Percentiles rank a stretch among this genome's conserved stretches.
Conservation (phyloP, 2,329 filamentous ascomycete genomes). For the Didymella lethalis region DNA sequence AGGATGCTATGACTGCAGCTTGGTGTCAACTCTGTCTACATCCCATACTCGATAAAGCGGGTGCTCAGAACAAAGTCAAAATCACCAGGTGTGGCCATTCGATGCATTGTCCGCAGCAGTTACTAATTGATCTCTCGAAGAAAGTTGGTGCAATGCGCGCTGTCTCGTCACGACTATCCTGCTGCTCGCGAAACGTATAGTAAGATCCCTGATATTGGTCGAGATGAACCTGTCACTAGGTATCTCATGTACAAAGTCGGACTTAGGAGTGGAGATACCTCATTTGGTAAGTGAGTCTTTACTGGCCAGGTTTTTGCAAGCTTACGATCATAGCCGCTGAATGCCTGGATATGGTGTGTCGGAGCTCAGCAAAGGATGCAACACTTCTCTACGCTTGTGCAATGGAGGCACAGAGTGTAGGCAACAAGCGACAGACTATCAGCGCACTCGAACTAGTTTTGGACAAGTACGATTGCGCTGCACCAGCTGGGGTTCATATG, state of each 20-base stretch:
- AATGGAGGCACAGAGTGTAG: slow-evolving; percentile 73
- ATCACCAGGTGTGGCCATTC: slow-evolving; percentile 64
- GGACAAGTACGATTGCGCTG: slow-evolving; percentile 60
- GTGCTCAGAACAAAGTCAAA: slow-evolving; percentile 71
- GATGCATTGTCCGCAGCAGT: background rate
- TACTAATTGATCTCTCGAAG: slow-evolving; percentile 54
- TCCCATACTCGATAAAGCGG: slow-evolving; percentile 69
- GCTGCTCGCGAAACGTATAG: slow-evolving; percentile 64
- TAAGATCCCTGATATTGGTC: slow-evolving; percentile 65
- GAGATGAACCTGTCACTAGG: slow-evolving; percentile 69
- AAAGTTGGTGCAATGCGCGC: slow-evolving; percentile 74
- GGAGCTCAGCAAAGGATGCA: slow-evolving; percentile 60
- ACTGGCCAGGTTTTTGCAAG: background rate
- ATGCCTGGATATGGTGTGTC: slow-evolving; percentile 69
- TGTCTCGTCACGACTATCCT: slow-evolving; percentile 65
- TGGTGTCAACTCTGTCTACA: slow-evolving; percentile 80
- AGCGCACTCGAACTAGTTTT: slow-evolving; percentile 67
- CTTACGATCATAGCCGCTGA: slow-evolving; percentile 59
- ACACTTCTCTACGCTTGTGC: slow-evolving; percentile 82
- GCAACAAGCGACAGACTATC: slow-evolving; percentile 68
- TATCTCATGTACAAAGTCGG: slow-evolving; percentile 81
- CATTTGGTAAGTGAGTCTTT: slow-evolving; percentile 54
- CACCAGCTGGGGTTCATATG: slow-evolving; percentile 62
- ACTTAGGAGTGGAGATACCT: slow-evolving; percentile 65
- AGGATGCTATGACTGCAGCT: slow-evolving; percentile 64